These are phyloP conservation scores for Suillus bovinus DNA, from an alignment of 768 basidiomycete genomes.

Conservation along the genomic window DNA sequence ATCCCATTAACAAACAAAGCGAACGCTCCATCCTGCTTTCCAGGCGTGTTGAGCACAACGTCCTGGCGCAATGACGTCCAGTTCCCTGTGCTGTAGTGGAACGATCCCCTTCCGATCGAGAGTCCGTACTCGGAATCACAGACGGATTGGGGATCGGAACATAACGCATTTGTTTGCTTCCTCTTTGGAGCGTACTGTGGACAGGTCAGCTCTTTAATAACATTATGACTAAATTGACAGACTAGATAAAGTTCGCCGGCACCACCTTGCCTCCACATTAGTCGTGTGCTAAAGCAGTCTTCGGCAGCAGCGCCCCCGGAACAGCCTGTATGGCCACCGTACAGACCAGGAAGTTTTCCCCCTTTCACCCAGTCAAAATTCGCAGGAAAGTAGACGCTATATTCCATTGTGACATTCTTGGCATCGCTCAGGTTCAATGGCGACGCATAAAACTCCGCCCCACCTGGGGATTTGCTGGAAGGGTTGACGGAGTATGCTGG, in stretches of 20 bases:
- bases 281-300: constrained; percentile 78
- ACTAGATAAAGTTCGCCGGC: constrained; percentile 78
- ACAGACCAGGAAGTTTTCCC: constrained; percentile 85
- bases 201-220: not conserved
- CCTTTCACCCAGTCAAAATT: constrained; percentile 79
- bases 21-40: constrained; percentile 66
- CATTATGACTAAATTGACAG: constrained; percentile 23
- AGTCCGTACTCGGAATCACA: constrained; percentile 71
- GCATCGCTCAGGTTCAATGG: constrained; percentile 49
- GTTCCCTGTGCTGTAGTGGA: constrained; percentile 55
- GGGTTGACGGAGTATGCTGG: constrained; percentile 74
- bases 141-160: constrained; percentile 55
- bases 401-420: constrained; percentile 56
- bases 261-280: constrained; percentile 80
- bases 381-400: constrained; percentile 75
- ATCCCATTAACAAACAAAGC: constrained; percentile 62
- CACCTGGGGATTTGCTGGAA: constrained; percentile 59
- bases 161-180: constrained; percentile 61
- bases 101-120: constrained; percentile 74
- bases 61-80: constrained; percentile 79
- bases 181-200: constrained; percentile 74
- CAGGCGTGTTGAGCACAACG: constrained; percentile 73
- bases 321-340: constrained; percentile 65
- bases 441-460: constrained; percentile 66
- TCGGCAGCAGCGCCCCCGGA: constrained; percentile 74